Percentiles rank a stretch among this genome's conserved stretches.
Evolutionary conservation across 345 rosid genomes (phyloP).

Genomic region (Eucalyptus pauciflora): DNA sequence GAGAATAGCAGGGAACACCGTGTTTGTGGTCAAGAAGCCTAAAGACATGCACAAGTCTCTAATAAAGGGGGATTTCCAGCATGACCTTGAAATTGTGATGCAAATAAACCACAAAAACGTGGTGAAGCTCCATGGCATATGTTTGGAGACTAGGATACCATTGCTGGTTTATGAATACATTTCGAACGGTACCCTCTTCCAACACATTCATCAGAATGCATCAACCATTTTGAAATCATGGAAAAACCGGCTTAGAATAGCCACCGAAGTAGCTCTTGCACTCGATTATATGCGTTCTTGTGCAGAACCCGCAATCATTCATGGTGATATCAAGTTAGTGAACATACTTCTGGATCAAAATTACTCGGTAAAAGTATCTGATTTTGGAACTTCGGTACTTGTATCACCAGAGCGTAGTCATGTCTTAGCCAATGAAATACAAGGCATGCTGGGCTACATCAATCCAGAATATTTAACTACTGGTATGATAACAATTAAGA

Average conservation of each 20-base stretch:
- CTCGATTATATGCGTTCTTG: not conserved
- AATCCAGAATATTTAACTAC: no score
- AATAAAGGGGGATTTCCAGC: not conserved
- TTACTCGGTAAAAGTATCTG: not conserved
- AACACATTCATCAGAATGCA: rapidly evolving
- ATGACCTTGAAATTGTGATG: not conserved
- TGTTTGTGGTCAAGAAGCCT: not conserved
- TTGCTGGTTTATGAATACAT: not conserved
- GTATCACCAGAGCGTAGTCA: not conserved
- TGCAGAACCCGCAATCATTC: not conserved
- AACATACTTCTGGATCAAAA: not conserved
- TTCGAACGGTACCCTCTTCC: not conserved
- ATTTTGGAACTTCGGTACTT: no score
- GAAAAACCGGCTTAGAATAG: not conserved
- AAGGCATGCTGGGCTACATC: not conserved
- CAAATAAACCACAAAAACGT: no score
- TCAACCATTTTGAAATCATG: not conserved
- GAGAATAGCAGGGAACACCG: not conserved
- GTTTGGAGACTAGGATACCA: not conserved
- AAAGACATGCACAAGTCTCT: not conserved
- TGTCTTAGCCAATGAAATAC: not conserved
- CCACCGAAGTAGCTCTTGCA: rapidly evolving
- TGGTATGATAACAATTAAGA: no score
- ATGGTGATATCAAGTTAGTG: rapidly evolving
- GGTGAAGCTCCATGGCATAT: not conserved